Evolutionary conservation across 306 rosid genomes (phyloP), one percentile per base, ranked within the genome.

Genomic region (Sesbania bispinosa): DNA sequence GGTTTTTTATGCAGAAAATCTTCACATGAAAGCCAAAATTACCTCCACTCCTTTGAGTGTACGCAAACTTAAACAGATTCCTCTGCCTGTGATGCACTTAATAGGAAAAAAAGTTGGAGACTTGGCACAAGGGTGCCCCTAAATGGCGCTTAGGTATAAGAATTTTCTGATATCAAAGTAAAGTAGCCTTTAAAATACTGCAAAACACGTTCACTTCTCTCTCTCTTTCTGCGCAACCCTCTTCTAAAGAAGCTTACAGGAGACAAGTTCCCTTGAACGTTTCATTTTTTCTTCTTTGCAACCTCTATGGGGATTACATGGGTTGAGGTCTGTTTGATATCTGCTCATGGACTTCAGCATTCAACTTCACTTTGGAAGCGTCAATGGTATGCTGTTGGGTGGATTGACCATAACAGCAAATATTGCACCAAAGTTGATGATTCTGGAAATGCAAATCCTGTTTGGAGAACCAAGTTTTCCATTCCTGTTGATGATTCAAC

Each of bases 311-410:
- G 89, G 50, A 88, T 80, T 68, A 78, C 71, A 75, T 88, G 89
- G 94, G 80, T 92, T 7, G 98, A 89, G 78, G 85, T 88, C 30
- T 83, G 88, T 84, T 71, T 92, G 82, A 79, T 87, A 70, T 89
- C 98, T 52, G 96, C 98, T 20, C 80, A 92, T 6, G 94, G 87
- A 55, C 85, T 92, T 8, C 79, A 83, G 62, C 90, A 78, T 48
- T 77, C 94, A 9, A 77, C 84, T 7, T 78, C 89, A 46, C 75
- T 89, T 9, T 87, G 90, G 92, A 92, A 84, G 82, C 94, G 87
- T 60, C 97, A 87, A 42, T 92, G 94, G 96, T 87, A 73, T 58
- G 98, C 90, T 4, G 96, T 92, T 38, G 96, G 86, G 16, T 92
- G 98, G 96, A 73, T 90, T 52, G 90, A 92, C 74, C 76, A 82